Base-by-base conservation (phyloP, 169 alveolate species). In the Theileria luwenshuni region DNA sequence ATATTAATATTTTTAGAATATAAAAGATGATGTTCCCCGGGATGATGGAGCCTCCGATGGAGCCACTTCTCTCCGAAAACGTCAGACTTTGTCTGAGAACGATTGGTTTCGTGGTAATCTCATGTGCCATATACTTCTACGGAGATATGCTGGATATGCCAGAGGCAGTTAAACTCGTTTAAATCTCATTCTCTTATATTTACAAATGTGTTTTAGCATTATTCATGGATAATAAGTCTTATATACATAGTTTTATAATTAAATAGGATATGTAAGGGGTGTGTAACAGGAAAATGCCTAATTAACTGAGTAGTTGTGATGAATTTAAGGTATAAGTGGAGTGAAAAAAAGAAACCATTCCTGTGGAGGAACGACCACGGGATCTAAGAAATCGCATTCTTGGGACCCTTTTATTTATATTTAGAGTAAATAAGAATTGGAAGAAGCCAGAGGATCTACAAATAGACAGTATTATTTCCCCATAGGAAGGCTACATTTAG, bases 121-220 rank as follows among this genome's bases (percentile, higher is more conserved):
- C 91, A 17, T 80, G 76, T 30, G 83, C 86, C 28, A 89, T 89
- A 33, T 85, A 86, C 56, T 84, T 76, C 70, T 88, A 89, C 75
- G 94, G 94, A 41, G 91, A 84, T 43, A 28, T 85, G 60, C 51
- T 89, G 74, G 94, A 89, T 28, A 89, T 89, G 88, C 94, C 94
- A 21, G 94, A 89, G 61, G 80, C 74, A 17, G 64, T 81, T 62
- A 80, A 77, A 33, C 61, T 85, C 28, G 84, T 83, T 25, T 85
- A 81, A 76, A 38, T 38, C 10, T 42, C 3, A 13, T 21, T 41
- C 43, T 42, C n/a, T n/a, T n/a, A n/a, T n/a, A n/a, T n/a, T n/a
- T n/a, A n/a, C n/a, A n/a, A n/a, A n/a, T n/a, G n/a, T n/a, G n/a
- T n/a, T n/a, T n/a, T n/a, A n/a, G n/a, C n/a, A n/a, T n/a, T n/a